phyloP scores from a whole-genome alignment of 129 eudicot species.

The Tanacetum coccineum region DNA sequence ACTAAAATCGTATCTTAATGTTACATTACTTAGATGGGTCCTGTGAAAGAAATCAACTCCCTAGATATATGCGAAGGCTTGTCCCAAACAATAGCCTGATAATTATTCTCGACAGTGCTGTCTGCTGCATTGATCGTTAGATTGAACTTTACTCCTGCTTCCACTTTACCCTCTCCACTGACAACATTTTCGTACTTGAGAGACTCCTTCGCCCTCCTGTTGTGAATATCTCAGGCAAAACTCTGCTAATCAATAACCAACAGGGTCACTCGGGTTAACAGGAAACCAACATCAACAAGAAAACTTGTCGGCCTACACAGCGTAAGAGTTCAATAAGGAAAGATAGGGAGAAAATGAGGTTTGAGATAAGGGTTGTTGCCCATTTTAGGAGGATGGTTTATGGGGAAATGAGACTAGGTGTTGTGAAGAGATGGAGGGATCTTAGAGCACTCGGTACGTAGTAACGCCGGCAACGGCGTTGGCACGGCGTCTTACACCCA shows the following conservation, averaged over 20 bases:
- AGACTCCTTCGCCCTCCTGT: conserved; percentile 3
- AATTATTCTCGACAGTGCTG: neutral
- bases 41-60: conserved; percentile 17
- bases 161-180: conserved; percentile 27
- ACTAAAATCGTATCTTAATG: too few relatives aligned
- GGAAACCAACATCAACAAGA: conserved; percentile 15
- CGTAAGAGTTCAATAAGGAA: neutral
- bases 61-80: conserved; percentile 16
- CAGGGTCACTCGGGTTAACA: conserved; percentile 14
- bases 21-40: conserved; percentile 18
- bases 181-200: conserved; percentile 9
- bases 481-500: too few relatives aligned
- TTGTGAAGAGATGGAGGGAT: too few relatives aligned
- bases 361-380: neutral
- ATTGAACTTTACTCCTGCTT: conserved; percentile 22
- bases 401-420: too few relatives aligned
- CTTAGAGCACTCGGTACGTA: too few relatives aligned
- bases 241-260: conserved; percentile 13
- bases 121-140: conserved; percentile 13
- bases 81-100: conserved; percentile 27
- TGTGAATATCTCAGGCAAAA: conserved; percentile 31
- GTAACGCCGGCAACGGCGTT: too few relatives aligned
- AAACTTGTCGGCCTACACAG: neutral
- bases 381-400: conserved; percentile 9
- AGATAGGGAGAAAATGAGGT: conserved; percentile 9